Conservation (phyloP, 139 green algal genomes). For the Micromonas pusilla region DNA sequence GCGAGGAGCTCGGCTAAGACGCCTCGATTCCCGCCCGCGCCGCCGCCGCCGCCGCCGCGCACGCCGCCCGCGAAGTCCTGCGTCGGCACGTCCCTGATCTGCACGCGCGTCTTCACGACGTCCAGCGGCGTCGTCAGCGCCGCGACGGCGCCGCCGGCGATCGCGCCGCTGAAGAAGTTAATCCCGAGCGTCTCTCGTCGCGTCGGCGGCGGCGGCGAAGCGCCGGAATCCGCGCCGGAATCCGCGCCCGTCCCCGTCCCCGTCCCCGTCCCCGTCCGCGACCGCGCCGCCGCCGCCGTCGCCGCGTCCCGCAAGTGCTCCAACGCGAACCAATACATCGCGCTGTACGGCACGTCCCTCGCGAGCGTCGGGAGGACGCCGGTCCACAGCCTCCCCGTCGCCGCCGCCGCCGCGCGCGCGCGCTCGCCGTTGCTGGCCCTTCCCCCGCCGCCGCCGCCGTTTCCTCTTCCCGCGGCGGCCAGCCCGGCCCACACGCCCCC, state of each 20-base stretch:
- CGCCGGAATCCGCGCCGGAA: not conserved
- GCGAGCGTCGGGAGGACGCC: conserved; percentile 1
- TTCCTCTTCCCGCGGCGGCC: not conserved
- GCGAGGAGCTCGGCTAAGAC: not conserved
- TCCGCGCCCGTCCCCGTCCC: not conserved
- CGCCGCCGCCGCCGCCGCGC: not conserved
- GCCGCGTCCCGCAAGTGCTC: not conserved
- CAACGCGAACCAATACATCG: conserved; percentile 8
- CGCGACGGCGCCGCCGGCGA: not conserved
- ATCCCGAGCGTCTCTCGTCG: not conserved
- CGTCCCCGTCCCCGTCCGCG: not conserved
- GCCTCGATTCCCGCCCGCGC: not conserved
- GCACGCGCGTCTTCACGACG: conserved; percentile 22
- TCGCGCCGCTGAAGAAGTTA: not conserved
- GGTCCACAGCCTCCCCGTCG: conserved; percentile 18
- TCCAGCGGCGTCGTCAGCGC: conserved; percentile 18
- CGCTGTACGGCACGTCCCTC: conserved; percentile 17
- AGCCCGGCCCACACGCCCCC: not conserved
- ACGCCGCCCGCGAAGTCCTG: not conserved
- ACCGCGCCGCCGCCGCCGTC: not conserved
- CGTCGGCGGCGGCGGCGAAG: not conserved
- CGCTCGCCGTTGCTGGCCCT: too few relatives aligned
- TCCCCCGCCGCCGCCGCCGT: not conserved
- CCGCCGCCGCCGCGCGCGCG: too few relatives aligned
- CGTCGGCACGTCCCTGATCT: conserved; percentile 8